Conservation (phyloP, 2,329 filamentous ascomycete species). For the Phyllosticta citribraziliensis region DNA sequence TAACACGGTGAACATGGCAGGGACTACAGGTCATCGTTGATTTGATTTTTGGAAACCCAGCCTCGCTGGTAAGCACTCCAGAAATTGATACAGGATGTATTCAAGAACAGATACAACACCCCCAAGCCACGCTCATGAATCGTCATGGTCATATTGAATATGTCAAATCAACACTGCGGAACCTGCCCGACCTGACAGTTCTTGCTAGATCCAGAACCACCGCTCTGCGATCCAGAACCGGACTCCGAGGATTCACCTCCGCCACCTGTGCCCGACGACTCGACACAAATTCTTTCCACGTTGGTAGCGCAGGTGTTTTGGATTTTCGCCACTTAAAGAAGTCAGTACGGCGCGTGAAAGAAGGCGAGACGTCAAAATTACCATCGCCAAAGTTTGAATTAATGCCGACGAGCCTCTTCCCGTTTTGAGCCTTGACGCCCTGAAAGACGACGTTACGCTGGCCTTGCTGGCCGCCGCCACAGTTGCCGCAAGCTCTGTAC, state of each 20-base stretch:
- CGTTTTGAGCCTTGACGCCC: not conserved
- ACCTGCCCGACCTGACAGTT: not conserved
- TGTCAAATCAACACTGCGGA: not conserved
- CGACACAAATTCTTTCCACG: conserved; percentile 25
- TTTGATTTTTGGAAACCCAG: too few species aligned
- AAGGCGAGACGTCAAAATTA: conserved; percentile 32
- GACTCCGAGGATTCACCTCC: too few species aligned
- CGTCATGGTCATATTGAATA: not conserved
- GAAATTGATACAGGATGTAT: too few species aligned
- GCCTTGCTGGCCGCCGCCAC: conserved; percentile 29
- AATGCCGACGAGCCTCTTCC: conserved; percentile 11
- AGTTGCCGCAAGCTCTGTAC: conserved; percentile 22
- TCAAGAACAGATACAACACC: not conserved
- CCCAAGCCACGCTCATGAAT: not conserved
- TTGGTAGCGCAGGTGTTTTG: conserved; percentile 15
- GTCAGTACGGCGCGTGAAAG: conserved; percentile 32
- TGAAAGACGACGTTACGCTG: conserved; percentile 23
- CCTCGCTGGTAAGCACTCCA: too few species aligned
- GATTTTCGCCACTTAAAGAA: conserved; percentile 26
- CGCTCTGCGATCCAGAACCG: too few species aligned
- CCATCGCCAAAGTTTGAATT: conserved; percentile 36
- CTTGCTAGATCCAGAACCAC: not conserved
- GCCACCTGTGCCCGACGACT: conserved; percentile 21
- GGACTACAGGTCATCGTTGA: too few species aligned
- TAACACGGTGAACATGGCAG: too few species aligned